These are phyloP conservation scores for Colletotrichum trifolii DNA, from an alignment of 2,329 filamentous ascomycete genomes.

Conservation along the genomic window DNA sequence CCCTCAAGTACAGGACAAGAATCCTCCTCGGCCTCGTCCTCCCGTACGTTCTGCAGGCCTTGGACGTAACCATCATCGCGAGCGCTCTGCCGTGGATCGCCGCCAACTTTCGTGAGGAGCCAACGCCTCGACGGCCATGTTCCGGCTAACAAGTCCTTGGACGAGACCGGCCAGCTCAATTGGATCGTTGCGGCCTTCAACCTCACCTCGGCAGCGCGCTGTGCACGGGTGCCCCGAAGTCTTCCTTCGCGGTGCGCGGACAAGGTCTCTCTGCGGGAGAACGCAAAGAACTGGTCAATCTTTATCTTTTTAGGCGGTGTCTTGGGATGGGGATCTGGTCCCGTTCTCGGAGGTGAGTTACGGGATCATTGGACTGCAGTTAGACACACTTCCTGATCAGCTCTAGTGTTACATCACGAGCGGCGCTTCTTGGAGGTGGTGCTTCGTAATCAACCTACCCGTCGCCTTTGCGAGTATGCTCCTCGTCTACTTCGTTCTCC, in stretches of 20 bases:
- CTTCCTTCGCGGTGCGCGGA: constrained; percentile 70
- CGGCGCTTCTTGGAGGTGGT: constrained; percentile 70
- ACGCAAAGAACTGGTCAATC: constrained; percentile 70
- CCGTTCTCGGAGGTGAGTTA: constrained; percentile 64
- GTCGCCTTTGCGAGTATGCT: constrained; percentile 62
- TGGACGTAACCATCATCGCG: constrained; percentile 70
- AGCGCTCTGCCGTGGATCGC: constrained; percentile 65
- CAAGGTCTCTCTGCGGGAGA: constrained; percentile 70
- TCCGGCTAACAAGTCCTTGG: constrained; percentile 42
- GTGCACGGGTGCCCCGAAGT: constrained; percentile 64
- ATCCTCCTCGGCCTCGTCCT: constrained; percentile 68
- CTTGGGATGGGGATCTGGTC: constrained; percentile 67
- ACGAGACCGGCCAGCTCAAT: constrained; percentile 68
- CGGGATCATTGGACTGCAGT: no score
- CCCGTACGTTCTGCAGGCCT: constrained; percentile 70
- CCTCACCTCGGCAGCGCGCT: constrained; percentile 72
- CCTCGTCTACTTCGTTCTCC: constrained; percentile 66
- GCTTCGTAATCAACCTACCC: constrained; percentile 73
- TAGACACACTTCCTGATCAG: no score
- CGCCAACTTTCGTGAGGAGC: constrained; percentile 60
- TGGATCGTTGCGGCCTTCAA: constrained; percentile 79
- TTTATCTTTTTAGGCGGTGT: constrained; percentile 70
- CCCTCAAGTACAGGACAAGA: constrained; percentile 59
- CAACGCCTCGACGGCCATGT: constrained; percentile 2
- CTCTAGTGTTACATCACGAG: constrained; percentile 60